phyloP scores from a whole-genome alignment of 768 basidiomycete genomes.

The Suillus alpinus region DNA sequence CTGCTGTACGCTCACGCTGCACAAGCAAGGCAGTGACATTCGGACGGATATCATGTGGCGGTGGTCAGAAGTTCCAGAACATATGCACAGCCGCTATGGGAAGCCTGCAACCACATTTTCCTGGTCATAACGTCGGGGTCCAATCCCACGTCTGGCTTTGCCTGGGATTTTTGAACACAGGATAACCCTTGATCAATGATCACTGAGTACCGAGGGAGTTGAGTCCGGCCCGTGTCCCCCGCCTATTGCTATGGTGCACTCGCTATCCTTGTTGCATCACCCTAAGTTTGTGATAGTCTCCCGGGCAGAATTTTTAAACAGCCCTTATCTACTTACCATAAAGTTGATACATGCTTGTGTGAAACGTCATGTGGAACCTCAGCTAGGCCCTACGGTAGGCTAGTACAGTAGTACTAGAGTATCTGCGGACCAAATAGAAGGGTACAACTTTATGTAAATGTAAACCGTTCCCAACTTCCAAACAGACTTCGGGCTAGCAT shows the following conservation, averaged over 20 bases:
- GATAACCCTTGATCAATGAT: not conserved
- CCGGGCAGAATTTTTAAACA: not conserved
- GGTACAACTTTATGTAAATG: not conserved
- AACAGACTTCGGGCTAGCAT: not conserved
- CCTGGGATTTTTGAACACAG: not conserved
- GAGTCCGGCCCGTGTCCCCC: not conserved
- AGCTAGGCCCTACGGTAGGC: too few relatives aligned
- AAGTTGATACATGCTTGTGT: not conserved
- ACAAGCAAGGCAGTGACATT: constrained; percentile 8
- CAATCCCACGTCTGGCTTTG: not conserved
- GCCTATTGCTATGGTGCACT: not conserved
- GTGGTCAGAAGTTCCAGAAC: constrained; percentile 7
- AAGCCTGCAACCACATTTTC: not conserved
- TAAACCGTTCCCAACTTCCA: not conserved
- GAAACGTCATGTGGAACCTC: too few relatives aligned
- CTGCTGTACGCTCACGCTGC: constrained; percentile 10
- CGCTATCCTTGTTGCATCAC: not conserved
- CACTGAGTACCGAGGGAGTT: not conserved
- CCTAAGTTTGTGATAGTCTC: not conserved
- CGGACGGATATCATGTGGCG: constrained; percentile 5
- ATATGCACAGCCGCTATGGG: not conserved
- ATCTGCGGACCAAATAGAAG: not conserved
- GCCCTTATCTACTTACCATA: not conserved
- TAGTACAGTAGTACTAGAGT: too few relatives aligned
- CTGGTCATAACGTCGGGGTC: not conserved